A percentile compares a stretch with the other conserved stretches of the same genome.
These are phyloP conservation scores for Mycocentrospora acerina DNA, from an alignment of 2,329 filamentous ascomycete species.

Conservation along the genomic window DNA sequence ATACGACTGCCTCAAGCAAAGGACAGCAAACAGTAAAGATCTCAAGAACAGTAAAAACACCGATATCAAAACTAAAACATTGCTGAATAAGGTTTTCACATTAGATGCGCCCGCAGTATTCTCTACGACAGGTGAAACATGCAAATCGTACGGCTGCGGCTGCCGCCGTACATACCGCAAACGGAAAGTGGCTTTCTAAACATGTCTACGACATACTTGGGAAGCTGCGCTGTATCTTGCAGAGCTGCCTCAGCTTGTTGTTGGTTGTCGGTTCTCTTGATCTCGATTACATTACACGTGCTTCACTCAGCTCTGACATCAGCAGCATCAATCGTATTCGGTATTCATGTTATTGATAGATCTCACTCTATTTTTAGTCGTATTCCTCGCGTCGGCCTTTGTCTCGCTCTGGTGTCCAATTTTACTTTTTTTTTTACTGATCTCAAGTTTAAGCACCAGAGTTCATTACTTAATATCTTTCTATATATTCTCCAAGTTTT, in stretches of 20 bases:
- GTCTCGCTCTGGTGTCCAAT: too few species aligned
- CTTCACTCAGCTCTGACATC: conserved; percentile 14
- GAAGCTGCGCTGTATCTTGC: conserved; percentile 1
- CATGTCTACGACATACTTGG: not conserved
- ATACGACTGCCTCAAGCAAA: too few species aligned
- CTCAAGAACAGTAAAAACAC: too few species aligned
- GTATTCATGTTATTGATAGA: conserved; percentile 4
- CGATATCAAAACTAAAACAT: too few species aligned
- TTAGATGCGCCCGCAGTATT: too few species aligned
- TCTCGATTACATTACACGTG: too few species aligned
- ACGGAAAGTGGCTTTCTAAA: not conserved
- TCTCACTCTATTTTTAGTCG: not conserved
- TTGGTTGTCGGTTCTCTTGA: too few species aligned
- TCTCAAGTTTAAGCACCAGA: conserved; percentile 7
- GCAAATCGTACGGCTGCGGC: not conserved
- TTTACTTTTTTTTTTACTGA: too few species aligned
- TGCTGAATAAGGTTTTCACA: too few species aligned
- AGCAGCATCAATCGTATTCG: conserved; percentile 6
- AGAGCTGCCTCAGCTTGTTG: conserved; percentile 4
- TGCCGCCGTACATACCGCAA: conserved; percentile 3
- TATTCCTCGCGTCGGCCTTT: too few species aligned
- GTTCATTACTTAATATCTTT: conserved; percentile 5
- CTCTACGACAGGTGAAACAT: conserved; percentile 1
- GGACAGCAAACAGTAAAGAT: too few species aligned
- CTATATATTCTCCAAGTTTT: conserved; percentile 9